Conservation (phyloP, 768 basidiomycete genomes). For the Leccinum olivaceopallidum region DNA sequence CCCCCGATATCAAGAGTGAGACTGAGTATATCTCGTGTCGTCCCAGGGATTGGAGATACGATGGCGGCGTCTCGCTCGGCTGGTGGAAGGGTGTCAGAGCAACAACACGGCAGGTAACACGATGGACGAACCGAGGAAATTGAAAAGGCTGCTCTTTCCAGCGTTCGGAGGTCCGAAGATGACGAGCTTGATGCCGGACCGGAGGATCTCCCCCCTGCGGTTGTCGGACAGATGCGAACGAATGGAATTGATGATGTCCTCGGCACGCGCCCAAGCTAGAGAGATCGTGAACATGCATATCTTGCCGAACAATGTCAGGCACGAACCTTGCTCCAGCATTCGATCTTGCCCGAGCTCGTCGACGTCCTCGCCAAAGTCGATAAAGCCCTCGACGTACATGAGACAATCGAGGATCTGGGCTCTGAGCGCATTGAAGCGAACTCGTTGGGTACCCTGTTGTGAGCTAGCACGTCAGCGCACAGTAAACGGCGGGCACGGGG, state of each 20-base stretch:
- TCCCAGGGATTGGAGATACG: constrained; percentile 84
- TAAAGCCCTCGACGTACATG: constrained; percentile 82
- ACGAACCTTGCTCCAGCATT: constrained; percentile 67
- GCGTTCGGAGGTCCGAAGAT: constrained; percentile 95
- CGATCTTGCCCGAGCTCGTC: constrained; percentile 83
- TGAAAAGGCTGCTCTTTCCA: constrained; percentile 89
- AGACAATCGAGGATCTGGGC: constrained; percentile 68
- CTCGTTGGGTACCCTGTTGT: constrained; percentile 61
- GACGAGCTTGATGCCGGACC: constrained; percentile 77
- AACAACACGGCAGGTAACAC: background rate
- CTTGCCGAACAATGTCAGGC: background rate
- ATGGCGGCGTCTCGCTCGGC: constrained; percentile 89
- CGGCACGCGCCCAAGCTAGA: constrained; percentile 55
- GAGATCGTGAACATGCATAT: background rate
- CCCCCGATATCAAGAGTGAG: constrained; percentile 88
- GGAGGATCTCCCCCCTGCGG: constrained; percentile 79
- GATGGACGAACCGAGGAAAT: constrained; percentile 64
- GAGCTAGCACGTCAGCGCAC: background rate
- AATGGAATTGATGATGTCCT: constrained; percentile 51
- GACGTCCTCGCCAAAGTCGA: constrained; percentile 87
- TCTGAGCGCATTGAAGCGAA: constrained; percentile 64
- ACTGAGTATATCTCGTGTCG: constrained; percentile 86
- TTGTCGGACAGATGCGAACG: constrained; percentile 62
- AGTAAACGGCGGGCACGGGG: background rate
- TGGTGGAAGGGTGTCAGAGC: constrained; percentile 29